phyloP scores from a whole-genome alignment of 2,329 filamentous ascomycete genomes.

The Exophiala mesophila region DNA sequence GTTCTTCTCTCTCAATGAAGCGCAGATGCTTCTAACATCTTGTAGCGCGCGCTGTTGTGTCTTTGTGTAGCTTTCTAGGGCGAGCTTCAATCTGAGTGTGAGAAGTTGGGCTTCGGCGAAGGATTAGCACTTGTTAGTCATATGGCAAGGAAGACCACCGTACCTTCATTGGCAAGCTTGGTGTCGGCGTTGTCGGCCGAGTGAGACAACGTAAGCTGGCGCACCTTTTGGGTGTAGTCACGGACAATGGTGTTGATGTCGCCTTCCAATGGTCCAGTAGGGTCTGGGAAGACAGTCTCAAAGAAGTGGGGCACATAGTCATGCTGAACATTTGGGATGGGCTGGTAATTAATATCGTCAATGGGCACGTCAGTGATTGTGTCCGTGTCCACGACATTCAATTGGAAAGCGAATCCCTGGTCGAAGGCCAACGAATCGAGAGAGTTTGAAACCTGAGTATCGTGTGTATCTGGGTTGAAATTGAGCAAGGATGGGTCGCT shows the following conservation, averaged over 20 bases:
- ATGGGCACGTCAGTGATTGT: constrained; percentile 1
- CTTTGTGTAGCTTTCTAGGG: neutral
- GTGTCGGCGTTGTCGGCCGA: neutral
- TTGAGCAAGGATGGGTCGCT: no score
- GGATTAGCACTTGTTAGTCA: neutral
- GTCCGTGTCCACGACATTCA: constrained; percentile 16
- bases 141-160: neutral
- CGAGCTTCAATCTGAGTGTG: neutral
- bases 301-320: neutral
- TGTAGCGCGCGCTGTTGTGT: constrained; percentile 2
- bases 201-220: neutral
- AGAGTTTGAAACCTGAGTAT: constrained; percentile 3
- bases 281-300: neutral
- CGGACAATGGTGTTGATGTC: neutral
- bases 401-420: constrained; percentile 7
- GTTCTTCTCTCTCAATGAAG: neutral
- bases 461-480: constrained; percentile 3
- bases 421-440: constrained; percentile 4
- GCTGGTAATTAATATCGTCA: neutral
- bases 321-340: neutral
- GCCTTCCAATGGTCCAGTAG: neutral
- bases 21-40: neutral
- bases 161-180: neutral
- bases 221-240: neutral
- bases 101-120: neutral